A percentile compares a stretch with the other conserved stretches of the same genome.
phyloP scores from a whole-genome alignment of 305 asterid genomes.

The Solanum chacoense region DNA sequence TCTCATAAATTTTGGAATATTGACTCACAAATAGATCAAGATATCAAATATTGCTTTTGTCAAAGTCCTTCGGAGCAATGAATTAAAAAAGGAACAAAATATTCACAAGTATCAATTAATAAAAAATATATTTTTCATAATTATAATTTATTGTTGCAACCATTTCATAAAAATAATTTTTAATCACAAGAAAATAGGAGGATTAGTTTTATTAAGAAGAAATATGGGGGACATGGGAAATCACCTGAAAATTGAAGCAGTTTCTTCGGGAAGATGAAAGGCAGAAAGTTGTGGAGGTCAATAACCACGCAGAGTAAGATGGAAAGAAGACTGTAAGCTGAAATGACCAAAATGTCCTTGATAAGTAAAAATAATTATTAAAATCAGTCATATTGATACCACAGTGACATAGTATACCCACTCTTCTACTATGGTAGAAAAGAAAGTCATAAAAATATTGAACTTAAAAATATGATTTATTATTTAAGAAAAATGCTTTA shows the following conservation, averaged over 20 bases:
- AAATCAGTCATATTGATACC: too few species aligned
- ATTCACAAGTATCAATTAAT: too few species aligned
- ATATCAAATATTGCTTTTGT: neutral
- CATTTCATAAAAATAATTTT: neutral
- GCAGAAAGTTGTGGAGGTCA: neutral
- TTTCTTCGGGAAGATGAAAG: too few species aligned
- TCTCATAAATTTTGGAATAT: neutral
- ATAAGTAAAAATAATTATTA: too few species aligned
- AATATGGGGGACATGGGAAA: neutral
- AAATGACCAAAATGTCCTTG: too few species aligned
- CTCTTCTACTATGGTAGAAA: neutral
- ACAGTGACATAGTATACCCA: neutral
- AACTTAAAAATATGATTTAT: neutral
- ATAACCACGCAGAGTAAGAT: neutral
- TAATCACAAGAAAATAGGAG: neutral
- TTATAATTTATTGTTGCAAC: neutral
- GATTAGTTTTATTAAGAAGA: neutral
- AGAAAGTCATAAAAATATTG: neutral
- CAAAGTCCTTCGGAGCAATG: neutral
- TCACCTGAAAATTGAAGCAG: neutral
- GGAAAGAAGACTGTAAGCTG: too few species aligned
- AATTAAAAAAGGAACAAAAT: neutral
- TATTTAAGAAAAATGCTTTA: neutral
- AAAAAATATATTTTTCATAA: neutral
- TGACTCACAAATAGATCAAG: neutral